Evolutionary conservation across 768 basidiomycete genomes (phyloP).

Genomic region (Phlebiopsis gigantea): DNA sequence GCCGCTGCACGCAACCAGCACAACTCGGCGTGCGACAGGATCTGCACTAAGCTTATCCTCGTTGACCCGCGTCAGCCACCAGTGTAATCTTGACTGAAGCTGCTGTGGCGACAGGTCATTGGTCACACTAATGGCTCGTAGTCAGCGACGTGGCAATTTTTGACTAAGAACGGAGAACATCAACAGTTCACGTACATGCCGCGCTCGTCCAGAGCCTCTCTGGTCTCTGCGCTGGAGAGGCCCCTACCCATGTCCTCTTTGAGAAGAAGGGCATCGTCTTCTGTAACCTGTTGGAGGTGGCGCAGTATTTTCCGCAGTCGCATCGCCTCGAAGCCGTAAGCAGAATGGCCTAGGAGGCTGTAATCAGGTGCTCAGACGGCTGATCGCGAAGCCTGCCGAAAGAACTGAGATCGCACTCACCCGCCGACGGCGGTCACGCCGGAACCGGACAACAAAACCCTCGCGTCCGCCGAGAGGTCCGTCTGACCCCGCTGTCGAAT

Average conservation of each 20-base stretch:
- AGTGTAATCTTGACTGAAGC: conserved; percentile 46
- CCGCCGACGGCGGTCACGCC: conserved; percentile 42
- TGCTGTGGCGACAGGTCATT: conserved; percentile 34
- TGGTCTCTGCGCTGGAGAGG: conserved; percentile 51
- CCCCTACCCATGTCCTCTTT: conserved; percentile 39
- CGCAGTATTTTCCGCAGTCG: conserved; percentile 31
- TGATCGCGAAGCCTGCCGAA: not conserved
- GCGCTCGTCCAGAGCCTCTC: conserved; percentile 67
- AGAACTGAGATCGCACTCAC: conserved; percentile 28
- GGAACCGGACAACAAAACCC: not conserved
- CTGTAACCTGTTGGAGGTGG: conserved; percentile 35
- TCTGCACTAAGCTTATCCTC: conserved; percentile 30
- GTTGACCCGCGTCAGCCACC: conserved; percentile 58
- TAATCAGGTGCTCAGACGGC: not conserved
- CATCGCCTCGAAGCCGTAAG: conserved; percentile 24
- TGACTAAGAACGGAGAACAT: not conserved
- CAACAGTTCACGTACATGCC: conserved; percentile 54
- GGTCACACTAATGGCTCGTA: conserved; percentile 28
- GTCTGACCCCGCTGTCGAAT: conserved; percentile 16
- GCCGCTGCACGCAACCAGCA: conserved; percentile 38
- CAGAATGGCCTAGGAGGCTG: conserved; percentile 10
- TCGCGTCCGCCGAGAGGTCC: conserved; percentile 27
- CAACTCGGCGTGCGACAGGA: conserved; percentile 43
- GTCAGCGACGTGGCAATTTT: not conserved
- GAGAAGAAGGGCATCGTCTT: conserved; percentile 61